phyloP scores from a whole-genome alignment of 148 eudicot genomes.

The Linanthus parryae region DNA sequence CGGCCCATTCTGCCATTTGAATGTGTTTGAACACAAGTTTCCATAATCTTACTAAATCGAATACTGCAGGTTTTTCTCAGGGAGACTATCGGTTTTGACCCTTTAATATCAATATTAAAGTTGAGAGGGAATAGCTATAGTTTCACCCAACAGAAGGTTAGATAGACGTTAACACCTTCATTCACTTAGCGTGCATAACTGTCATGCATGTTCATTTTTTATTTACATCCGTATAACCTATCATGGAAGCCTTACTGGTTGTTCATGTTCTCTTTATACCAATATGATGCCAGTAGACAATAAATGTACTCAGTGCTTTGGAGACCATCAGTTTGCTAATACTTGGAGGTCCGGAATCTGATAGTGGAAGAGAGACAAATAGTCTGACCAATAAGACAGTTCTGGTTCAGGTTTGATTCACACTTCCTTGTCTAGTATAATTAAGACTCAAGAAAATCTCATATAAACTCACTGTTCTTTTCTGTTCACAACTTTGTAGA shows the following conservation, averaged over 20 bases:
- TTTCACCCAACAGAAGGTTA: constrained; percentile 97
- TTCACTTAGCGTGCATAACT: background rate
- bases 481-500: too few relatives aligned
- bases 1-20: too few relatives aligned
- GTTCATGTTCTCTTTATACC: constrained; percentile 14
- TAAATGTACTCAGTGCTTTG: constrained; percentile 85
- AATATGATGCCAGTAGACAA: constrained; percentile 77
- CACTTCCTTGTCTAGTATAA: background rate
- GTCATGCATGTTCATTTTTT: constrained; percentile 2
- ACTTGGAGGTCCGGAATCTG: constrained; percentile 49
- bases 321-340: constrained; percentile 83
- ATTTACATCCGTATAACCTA: background rate
- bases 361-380: constrained; percentile 56
- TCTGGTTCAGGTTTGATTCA: constrained; percentile 79
- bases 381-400: constrained; percentile 74
- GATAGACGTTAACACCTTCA: constrained; percentile 12
- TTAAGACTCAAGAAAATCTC: too few relatives aligned
- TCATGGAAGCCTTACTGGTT: constrained; percentile 24
- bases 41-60: too few relatives aligned
- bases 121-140: constrained; percentile 74
- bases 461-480: too few relatives aligned
- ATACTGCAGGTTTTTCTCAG: constrained; percentile 69
- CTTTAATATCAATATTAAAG: constrained; percentile 72
- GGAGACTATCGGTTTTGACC: constrained; percentile 92
- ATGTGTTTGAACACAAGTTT: too few relatives aligned